Conservation (phyloP, 768 basidiomycete genomes). For the Cystobasidium tubakii region DNA sequence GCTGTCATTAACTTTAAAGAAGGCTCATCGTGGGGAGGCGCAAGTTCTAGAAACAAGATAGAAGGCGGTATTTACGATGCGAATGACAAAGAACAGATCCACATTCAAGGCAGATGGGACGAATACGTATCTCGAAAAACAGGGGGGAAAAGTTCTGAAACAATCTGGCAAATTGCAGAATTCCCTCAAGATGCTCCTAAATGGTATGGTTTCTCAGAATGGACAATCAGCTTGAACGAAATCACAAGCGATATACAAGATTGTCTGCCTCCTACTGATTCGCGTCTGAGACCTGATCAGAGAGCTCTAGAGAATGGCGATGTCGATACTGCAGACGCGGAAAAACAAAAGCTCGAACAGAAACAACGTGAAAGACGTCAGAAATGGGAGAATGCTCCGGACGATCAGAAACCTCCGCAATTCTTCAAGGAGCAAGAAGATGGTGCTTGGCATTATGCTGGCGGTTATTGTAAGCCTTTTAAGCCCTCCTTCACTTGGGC, state of each 20-base stretch:
- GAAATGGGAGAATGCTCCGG: slow-evolving; percentile 16
- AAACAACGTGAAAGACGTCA: slow-evolving; percentile 53
- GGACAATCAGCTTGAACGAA: slow-evolving; percentile 82
- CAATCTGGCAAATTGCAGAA: slow-evolving; percentile 55
- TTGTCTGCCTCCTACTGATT: slow-evolving; percentile 76
- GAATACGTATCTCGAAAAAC: slow-evolving; percentile 65
- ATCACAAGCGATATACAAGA: slow-evolving; percentile 46
- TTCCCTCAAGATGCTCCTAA: slow-evolving; percentile 54
- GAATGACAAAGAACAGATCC: slow-evolving; percentile 64
- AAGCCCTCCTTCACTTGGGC: not conserved
- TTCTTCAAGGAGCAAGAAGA: slow-evolving; percentile 29
- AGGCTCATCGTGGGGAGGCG: slow-evolving; percentile 70
- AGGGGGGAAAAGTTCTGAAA: slow-evolving; percentile 57
- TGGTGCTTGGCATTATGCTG: slow-evolving; percentile 23
- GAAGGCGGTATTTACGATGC: slow-evolving; percentile 71
- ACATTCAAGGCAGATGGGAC: slow-evolving; percentile 91
- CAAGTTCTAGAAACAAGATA: slow-evolving; percentile 76
- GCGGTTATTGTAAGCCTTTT: slow-evolving; percentile 20
- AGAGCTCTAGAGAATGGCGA: slow-evolving; percentile 85
- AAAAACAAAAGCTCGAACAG: slow-evolving; percentile 77
- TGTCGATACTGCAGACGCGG: slow-evolving; percentile 71
- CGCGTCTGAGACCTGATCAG: slow-evolving; percentile 84
- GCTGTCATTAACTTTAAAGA: slow-evolving; percentile 90
- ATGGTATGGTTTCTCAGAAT: slow-evolving; percentile 90
- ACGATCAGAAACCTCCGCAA: slow-evolving; percentile 17